Base-by-base conservation (phyloP, 2,329 filamentous ascomycete genomes). In the Botrytis squamosa region DNA sequence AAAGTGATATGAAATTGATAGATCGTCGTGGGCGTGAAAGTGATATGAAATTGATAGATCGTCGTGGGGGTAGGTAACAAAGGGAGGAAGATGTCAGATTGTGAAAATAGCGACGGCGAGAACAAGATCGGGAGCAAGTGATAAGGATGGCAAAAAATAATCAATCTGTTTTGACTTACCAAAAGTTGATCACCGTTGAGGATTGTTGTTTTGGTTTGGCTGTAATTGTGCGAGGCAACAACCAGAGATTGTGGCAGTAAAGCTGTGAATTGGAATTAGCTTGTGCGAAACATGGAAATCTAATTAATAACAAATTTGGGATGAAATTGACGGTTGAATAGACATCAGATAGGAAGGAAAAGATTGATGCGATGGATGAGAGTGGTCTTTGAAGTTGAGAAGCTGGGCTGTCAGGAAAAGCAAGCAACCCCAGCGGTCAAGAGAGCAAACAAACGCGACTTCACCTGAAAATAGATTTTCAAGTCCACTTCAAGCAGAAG, bases 101-200 rank as follows among this genome's bases (percentile, higher is more conserved):
- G 10, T 64, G 25, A 14, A 5, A 9, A 29, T n/a, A 42, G 62
- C 38, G n/a, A 33, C 14, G n/a, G 18, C 2, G 66, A 44, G 38
- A 16, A 40, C 4, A 22, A 59, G 10, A 42, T 14, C n/a, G 0
- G 18, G 44, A 69, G 36, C 36, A 42, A 57, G 10, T 57, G 4
- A 38, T 2, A 42, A 42, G n/a, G 3, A 57, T 42, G 10, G 38
- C 29, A 12, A 4, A 25, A n/a, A 44, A 16, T 2, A 42, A 9
- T 29, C 4, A 33, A 20, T 25, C 6, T 57, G 38, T 42, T 42
- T 44, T 9, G 36, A 69, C 66, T 33, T 25, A 57, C 66, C 38
- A 57, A 57, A 42, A 69, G 66, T 69, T 69, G 66, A 69, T 59
- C 49, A 44, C 49, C 66, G 18, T 22, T 42, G 10, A 57, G 18